phyloP scores from a whole-genome alignment of 441 rosid species.

The Cnidoscolus chayamansa region DNA sequence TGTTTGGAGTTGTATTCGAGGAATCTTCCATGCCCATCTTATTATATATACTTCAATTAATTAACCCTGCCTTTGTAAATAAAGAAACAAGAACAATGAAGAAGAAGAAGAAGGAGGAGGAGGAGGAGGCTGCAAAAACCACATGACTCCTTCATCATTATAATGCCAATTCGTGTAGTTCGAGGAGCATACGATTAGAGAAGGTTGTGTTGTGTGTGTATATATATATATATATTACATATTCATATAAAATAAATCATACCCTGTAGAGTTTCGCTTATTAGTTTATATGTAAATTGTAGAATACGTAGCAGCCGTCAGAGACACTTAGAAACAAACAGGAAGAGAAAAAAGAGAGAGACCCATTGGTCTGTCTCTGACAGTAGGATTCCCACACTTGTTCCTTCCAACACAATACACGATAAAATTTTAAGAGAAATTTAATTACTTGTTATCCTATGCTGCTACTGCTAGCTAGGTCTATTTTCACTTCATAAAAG shows the following conservation, averaged over 20 bases:
- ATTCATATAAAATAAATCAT: background rate
- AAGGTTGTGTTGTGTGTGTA: background rate
- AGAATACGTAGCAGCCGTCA: slow-evolving; percentile 1
- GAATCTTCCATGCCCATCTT: background rate
- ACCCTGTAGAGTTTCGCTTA: no score
- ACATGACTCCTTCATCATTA: slow-evolving; percentile 32
- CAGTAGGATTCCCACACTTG: slow-evolving; percentile 46
- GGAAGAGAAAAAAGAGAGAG: background rate
- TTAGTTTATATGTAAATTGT: no score
- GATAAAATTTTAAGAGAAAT: slow-evolving; percentile 28
- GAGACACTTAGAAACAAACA: slow-evolving; percentile 27
- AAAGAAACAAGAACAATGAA: background rate
- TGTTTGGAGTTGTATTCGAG: slow-evolving; percentile 31
- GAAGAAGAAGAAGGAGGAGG: background rate
- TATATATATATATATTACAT: background rate
- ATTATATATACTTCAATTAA: background rate
- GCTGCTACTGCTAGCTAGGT: background rate
- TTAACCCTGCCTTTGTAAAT: background rate
- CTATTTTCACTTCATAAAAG: no score
- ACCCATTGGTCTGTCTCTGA: slow-evolving; percentile 30
- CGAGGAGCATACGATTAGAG: slow-evolving; percentile 5
- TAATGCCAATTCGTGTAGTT: no score
- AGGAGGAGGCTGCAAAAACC: slow-evolving; percentile 17
- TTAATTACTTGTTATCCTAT: background rate
- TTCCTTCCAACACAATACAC: slow-evolving; percentile 43